Base-by-base conservation (phyloP, 1,139 yeast genomes). In the Debaryomyces sp. region DNA sequence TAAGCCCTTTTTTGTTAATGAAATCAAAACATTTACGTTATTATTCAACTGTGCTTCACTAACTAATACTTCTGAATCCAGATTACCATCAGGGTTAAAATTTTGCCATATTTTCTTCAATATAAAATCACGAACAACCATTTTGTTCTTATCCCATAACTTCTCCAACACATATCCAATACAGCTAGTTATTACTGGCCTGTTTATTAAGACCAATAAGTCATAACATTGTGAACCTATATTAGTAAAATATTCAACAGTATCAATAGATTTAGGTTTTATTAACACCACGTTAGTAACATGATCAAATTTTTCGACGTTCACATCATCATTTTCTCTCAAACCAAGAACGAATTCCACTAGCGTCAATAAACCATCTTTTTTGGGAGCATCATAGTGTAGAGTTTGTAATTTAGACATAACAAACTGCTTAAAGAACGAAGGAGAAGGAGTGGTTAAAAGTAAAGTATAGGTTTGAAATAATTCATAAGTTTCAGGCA, bases 341-440 rank as follows among this genome's bases (percentile, higher is more conserved):
- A 88, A 70, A 0, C 96, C 96, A 13, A 89, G 73, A 0, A 88
- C 77, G 55, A 87, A 84, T 64, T 94, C 98, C 32, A 91, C 76
- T 45, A 92, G 67, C 1, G 90, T 75, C 32, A 80, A 67, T 1
- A 92, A 78, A 0, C 97, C 97, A 59, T 88, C 85, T 0, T 54
- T 51, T 13, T 69, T 67, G 1, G 78, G 69, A 12, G 95, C 78
- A 43, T 74, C 64, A 23, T 80, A 64, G 2, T 89, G 88, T 26
- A 89, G 67, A 5, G 65, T 54, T 2, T 86, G 81, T 4, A 92
- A 66, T 46, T 73, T 67, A 0, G 59, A 50, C 54, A 81, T 61
- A 1, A 84, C 73, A 56, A 75, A 74, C 44, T 50, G 61, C 54
- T 71, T 81, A 60, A 68, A 83, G 54, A 54, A 77, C 0, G 60